phyloP scores from a whole-genome alignment of 768 basidiomycete genomes.

The Lentinula sp. region DNA sequence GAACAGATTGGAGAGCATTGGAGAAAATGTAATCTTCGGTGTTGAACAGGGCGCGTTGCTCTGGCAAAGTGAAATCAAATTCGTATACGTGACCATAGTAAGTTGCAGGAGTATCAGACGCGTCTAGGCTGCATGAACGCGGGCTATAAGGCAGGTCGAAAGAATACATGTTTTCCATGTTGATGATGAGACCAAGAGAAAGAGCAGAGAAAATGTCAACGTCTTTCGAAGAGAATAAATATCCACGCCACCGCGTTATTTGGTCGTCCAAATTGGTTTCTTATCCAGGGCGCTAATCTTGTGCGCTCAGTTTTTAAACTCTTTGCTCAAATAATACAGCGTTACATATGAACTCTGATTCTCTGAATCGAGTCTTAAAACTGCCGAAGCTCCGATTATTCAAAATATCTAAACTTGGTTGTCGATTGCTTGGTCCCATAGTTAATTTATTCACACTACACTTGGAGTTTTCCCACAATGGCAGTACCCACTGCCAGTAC shows the following conservation, averaged over 20 bases:
- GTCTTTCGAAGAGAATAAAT: not conserved
- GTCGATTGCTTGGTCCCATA: no score
- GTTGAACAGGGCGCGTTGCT: not conserved
- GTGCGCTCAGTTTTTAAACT: no score
- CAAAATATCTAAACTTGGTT: no score
- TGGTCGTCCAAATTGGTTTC: not conserved
- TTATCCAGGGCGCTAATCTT: not conserved
- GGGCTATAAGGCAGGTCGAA: not conserved
- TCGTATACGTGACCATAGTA: slow-evolving; percentile 2
- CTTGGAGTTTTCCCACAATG: no score
- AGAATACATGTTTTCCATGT: not conserved
- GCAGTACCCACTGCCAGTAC: no score
- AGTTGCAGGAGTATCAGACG: not conserved
- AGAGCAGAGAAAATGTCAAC: not conserved
- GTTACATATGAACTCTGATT: no score
- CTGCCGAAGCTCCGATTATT: no score
- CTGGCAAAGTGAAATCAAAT: not conserved
- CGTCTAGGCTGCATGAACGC: not conserved
- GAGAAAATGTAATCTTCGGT: not conserved
- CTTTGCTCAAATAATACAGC: no score
- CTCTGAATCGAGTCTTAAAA: no score
- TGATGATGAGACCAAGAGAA: not conserved
- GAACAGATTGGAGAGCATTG: not conserved
- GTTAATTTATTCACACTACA: no score
- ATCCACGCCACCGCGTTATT: slow-evolving; percentile 2